Base-by-base conservation (phyloP, 1,139 yeast species). In the Lodderomyces margitis region DNA sequence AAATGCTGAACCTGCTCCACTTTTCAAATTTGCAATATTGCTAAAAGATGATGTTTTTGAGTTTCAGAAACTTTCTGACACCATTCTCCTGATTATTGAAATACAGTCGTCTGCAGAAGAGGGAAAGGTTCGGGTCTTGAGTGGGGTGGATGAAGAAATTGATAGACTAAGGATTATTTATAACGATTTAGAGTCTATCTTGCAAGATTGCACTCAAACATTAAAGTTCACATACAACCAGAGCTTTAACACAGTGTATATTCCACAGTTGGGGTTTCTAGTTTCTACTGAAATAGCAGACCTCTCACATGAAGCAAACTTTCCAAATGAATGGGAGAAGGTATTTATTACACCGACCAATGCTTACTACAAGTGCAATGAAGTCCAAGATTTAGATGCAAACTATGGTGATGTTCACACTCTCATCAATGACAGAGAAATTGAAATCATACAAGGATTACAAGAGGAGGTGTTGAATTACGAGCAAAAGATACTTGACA, bases 191-290 rank as follows among this genome's bases (percentile, higher is more conserved):
- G 78, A 73, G 44, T 44, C 39, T 1, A 50, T 61, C 3, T 48
- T 72, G 16, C 44, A 46, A 34, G 33, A 38, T 9, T 37, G 41
- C 16, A 38, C 42, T 0, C 31, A 48, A 15, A 45, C 48, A 1
- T 42, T 57, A 5, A 40, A 39, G 20, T 2, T 46, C 47, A 34
- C 55, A 1, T 55, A 55, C 51, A 27, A 34, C 5, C 41, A 47
- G 10, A 37, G 40, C 2, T 43, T 68, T 4, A 69, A 66, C 43
- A 65, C 66, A 1, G 63, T 68, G 2, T 74, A 74, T 45, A 66
- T 73, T 20, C 75, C 75, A 6, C 75, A 71, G 40, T 45, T 74
- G 23, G 79, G 78, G 0, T 74, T 64, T 42, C 51, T 74, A 35
- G 52, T 69, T 2, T 54, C 64, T 0, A 41, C 47, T 5, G 32